These are phyloP conservation scores for Zhuliangozyma blackwelliae DNA, from an alignment of 1,139 yeast genomes.

Conservation along the genomic window DNA sequence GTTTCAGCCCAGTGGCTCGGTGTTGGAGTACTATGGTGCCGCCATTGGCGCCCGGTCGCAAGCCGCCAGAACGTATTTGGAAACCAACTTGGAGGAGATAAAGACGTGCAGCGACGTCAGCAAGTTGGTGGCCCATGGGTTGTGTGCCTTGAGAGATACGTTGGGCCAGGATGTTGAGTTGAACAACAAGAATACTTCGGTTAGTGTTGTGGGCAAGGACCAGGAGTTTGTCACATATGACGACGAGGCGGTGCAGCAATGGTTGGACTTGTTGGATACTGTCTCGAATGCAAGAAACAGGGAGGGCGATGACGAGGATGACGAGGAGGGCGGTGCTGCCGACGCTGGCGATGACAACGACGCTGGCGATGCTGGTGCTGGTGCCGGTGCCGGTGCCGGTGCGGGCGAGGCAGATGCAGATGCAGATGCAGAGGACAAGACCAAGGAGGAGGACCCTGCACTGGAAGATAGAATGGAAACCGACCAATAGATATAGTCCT, in stretches of 20 bases:
- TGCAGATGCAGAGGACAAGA: conserved; percentile 7
- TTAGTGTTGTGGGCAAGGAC: conserved; percentile 86
- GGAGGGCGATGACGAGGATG: conserved; percentile 38
- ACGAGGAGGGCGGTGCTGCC: conserved; percentile 34
- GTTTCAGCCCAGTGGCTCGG: conserved; percentile 94
- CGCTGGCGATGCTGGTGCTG: conserved; percentile 22
- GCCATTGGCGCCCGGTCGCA: conserved; percentile 99
- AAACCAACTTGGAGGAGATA: conserved; percentile 72
- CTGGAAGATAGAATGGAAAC: conserved; percentile 48
- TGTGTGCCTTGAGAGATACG: conserved; percentile 90
- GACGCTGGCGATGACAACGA: too few species aligned
- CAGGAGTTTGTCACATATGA: conserved; percentile 72
- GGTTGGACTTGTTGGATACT: conserved; percentile 68
- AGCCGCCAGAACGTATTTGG: conserved; percentile 94
- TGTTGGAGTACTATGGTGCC: conserved; percentile 84
- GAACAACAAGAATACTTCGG: conserved; percentile 77
- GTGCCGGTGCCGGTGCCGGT: conserved; percentile 18
- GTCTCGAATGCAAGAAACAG: conserved; percentile 50
- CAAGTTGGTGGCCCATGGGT: conserved; percentile 78
- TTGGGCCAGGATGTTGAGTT: conserved; percentile 91
- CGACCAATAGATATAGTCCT: conserved; percentile 27
- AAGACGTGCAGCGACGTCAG: conserved; percentile 57
- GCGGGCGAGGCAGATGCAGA: conserved; percentile 1
- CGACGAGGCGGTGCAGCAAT: conserved; percentile 78
- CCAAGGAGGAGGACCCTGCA: conserved; percentile 13